Conservation (phyloP, 2,329 filamentous ascomycete genomes). For the Ascochyta fabae region DNA sequence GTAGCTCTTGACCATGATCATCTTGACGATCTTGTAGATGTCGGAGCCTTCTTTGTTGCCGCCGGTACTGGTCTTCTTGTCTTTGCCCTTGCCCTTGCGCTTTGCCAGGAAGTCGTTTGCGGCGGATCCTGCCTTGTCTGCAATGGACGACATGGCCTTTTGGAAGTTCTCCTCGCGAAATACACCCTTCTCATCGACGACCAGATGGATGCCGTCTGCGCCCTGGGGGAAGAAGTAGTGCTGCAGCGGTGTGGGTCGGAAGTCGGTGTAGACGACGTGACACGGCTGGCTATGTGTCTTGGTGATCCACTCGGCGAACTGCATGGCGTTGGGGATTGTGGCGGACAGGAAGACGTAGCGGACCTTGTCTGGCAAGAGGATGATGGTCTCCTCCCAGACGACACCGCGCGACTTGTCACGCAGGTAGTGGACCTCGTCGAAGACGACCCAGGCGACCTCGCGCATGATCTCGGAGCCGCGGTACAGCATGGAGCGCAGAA, state of each 20-base stretch:
- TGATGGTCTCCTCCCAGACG: slow-evolving; percentile 99
- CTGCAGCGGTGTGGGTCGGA: slow-evolving; percentile 92
- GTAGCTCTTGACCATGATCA: slow-evolving; percentile 98
- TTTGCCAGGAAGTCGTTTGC: slow-evolving; percentile 79
- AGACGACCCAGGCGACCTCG: slow-evolving; percentile 97
- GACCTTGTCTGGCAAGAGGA: slow-evolving; percentile 96
- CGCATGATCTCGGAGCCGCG: slow-evolving; percentile 99
- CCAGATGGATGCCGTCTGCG: slow-evolving; percentile 88
- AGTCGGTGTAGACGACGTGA: slow-evolving; percentile 99
- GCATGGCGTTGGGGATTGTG: slow-evolving; percentile 98
- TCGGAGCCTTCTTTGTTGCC: slow-evolving; percentile 71
- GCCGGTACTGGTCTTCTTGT: slow-evolving; percentile 91
- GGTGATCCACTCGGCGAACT: slow-evolving; percentile 98
- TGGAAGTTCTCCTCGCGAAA: slow-evolving; percentile 99
- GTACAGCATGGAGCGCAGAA: slow-evolving; percentile 98
- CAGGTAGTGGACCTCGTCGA: slow-evolving; percentile 99
- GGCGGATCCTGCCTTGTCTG: slow-evolving; percentile 85
- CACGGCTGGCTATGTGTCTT: slow-evolving; percentile 98
- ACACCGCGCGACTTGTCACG: slow-evolving; percentile 92
- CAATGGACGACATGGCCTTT: slow-evolving; percentile 89
- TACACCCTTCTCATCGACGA: slow-evolving; percentile 95
- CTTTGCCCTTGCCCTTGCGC: slow-evolving; percentile 84
- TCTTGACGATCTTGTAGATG: slow-evolving; percentile 96
- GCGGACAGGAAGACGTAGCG: slow-evolving; percentile 98
- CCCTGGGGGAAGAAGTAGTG: slow-evolving; percentile 97